phyloP scores from a whole-genome alignment of 2,329 filamentous ascomycete genomes.

The Penicillium aurantiogriseum region DNA sequence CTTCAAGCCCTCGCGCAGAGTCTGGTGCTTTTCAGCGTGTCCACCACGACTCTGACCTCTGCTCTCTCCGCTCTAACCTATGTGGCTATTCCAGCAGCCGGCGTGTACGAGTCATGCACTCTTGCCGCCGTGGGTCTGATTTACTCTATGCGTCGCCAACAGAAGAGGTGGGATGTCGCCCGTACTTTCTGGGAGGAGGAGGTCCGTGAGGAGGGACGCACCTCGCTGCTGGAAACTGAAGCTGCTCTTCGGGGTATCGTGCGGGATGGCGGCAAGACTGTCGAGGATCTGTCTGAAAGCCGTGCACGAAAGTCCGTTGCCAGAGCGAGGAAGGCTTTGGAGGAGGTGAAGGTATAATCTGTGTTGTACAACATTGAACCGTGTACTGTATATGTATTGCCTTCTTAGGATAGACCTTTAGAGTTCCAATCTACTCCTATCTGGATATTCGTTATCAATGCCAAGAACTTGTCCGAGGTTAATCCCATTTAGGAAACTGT shows the following conservation, averaged over 20 bases:
- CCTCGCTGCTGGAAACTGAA: slow-evolving; percentile 56
- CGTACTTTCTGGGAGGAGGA: slow-evolving; percentile 53
- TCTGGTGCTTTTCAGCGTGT: slow-evolving; percentile 71
- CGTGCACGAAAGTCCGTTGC: slow-evolving; percentile 47
- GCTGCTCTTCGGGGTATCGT: slow-evolving; percentile 49
- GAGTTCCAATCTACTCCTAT: slow-evolving; percentile 21
- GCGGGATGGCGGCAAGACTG: slow-evolving; percentile 42
- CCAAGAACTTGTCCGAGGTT: not conserved
- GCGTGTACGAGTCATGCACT: slow-evolving; percentile 58
- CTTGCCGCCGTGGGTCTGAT: slow-evolving; percentile 60
- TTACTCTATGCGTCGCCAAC: slow-evolving; percentile 57
- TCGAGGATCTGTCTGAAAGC: slow-evolving; percentile 38
- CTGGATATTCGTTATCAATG: slow-evolving; percentile 4
- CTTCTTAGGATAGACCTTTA: slow-evolving; percentile 16
- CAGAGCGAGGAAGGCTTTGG: slow-evolving; percentile 49
- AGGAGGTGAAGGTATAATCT: slow-evolving; percentile 29
- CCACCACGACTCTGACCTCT: slow-evolving; percentile 64
- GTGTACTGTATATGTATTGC: slow-evolving; percentile 20
- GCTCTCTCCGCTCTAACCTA: slow-evolving; percentile 58
- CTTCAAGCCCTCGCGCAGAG: slow-evolving; percentile 71
- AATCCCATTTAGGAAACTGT: not conserved
- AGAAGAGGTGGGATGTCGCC: slow-evolving; percentile 58
- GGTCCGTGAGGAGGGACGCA: slow-evolving; percentile 57
- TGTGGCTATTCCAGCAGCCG: slow-evolving; percentile 52
- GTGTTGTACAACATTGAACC: not conserved